phyloP scores from a whole-genome alignment of 257 asterid species.

The Solanum stenotomum region DNA sequence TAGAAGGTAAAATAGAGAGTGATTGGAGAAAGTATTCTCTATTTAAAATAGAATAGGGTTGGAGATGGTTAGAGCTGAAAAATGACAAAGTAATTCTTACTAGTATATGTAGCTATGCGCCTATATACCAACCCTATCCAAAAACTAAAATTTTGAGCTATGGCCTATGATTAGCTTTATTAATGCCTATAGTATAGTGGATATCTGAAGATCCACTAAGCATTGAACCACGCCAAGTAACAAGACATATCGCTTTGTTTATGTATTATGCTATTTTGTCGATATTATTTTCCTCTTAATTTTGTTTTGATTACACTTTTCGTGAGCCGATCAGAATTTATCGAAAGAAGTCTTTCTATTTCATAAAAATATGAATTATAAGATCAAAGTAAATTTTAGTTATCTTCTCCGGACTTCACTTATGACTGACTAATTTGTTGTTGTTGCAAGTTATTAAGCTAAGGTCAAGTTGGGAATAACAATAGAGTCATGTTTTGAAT shows the following conservation, averaged over 20 bases:
- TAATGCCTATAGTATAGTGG: neutral
- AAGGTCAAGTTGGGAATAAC: neutral
- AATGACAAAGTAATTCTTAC: neutral
- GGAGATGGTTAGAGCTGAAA: neutral
- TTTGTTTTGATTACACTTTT: neutral
- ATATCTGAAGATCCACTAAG: neutral
- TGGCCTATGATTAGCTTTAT: neutral
- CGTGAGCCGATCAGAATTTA: neutral
- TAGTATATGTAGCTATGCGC: neutral
- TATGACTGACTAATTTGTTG: too few relatives aligned
- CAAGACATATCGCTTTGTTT: neutral
- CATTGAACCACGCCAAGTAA: neutral
- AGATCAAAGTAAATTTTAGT: neutral
- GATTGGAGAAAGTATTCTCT: too few relatives aligned
- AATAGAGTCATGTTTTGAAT: neutral
- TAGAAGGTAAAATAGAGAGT: too few relatives aligned
- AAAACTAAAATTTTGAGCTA: neutral
- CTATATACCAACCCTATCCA: neutral
- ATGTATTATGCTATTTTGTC: neutral
- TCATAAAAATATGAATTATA: neutral
- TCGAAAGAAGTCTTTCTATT: neutral
- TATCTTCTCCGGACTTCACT: neutral
- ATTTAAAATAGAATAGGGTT: too few relatives aligned
- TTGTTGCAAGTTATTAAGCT: neutral
- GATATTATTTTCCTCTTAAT: neutral